A percentile compares a stretch with the other conserved stretches of the same genome.
phyloP scores from a whole-genome alignment of 225 moss, liverwort and hornwort genomes.

The Marchantia polymorpha region DNA sequence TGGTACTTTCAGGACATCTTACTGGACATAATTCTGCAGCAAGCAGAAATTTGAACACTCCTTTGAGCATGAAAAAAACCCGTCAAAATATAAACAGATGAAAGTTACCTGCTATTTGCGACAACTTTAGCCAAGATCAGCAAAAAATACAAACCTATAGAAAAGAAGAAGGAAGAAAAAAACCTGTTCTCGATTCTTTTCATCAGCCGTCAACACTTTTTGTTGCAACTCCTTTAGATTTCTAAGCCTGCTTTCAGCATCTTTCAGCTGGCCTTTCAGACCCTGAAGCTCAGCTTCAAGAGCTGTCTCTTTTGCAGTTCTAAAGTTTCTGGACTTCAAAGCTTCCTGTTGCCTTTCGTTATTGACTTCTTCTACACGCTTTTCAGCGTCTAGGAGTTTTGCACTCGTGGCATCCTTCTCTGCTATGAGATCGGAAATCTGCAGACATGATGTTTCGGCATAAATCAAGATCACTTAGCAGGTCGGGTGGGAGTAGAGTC shows the following conservation, averaged over 20 bases:
- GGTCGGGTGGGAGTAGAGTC: too few relatives aligned
- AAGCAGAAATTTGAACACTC: neutral
- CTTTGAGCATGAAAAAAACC: neutral
- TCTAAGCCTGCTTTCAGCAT: slow-evolving; percentile 31
- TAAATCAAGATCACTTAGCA: neutral
- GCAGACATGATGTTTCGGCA: slow-evolving; percentile 7
- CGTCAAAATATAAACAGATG: neutral
- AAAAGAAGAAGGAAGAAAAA: neutral
- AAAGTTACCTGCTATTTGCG: neutral
- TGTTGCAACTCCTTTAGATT: slow-evolving; percentile 38
- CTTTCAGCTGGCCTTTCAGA: slow-evolving; percentile 35
- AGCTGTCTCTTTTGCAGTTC: slow-evolving; percentile 42
- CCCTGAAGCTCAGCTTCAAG: slow-evolving; percentile 44
- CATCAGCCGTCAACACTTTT: slow-evolving; percentile 36
- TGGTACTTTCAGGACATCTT: too few relatives aligned
- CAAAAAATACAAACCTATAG: neutral
- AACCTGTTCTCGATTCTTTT: slow-evolving; percentile 40
- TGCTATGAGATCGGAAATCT: slow-evolving; percentile 34
- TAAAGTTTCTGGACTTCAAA: slow-evolving; percentile 39
- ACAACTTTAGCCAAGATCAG: neutral
- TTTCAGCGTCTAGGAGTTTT: slow-evolving; percentile 24
- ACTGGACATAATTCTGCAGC: too few relatives aligned
- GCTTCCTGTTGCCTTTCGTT: slow-evolving; percentile 32
- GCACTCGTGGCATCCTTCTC: slow-evolving; percentile 10
- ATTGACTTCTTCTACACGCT: slow-evolving; percentile 28